phyloP scores from a whole-genome alignment of 2,329 filamentous ascomycete genomes.

The Pseudogymnoascus sp. region DNA sequence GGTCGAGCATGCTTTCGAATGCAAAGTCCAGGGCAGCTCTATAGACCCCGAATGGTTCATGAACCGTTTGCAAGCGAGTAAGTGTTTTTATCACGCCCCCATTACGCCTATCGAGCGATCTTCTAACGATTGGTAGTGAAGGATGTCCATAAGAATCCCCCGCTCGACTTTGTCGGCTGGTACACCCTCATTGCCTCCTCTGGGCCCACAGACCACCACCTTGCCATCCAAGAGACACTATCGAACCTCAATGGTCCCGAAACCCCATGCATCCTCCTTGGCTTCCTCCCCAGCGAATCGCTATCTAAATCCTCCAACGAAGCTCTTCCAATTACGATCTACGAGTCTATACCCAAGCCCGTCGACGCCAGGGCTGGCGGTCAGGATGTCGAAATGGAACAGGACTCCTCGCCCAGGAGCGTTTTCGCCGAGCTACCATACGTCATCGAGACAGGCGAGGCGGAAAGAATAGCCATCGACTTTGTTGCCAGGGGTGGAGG shows the following conservation, averaged over 20 bases:
- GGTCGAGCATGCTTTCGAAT: constrained; percentile 88
- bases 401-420: constrained; percentile 44
- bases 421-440: constrained; percentile 80
- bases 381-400: constrained; percentile 66
- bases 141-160: constrained; percentile 75
- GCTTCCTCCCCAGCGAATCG: constrained; percentile 66
- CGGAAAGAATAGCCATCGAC: constrained; percentile 96
- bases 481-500: constrained; percentile 80
- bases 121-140: constrained; percentile 51
- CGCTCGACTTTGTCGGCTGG: constrained; percentile 85
- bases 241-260: neutral
- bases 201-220: constrained; percentile 58
- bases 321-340: constrained; percentile 82
- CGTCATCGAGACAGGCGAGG: constrained; percentile 85
- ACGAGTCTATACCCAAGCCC: constrained; percentile 75
- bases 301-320: constrained; percentile 53
- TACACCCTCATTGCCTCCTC: constrained; percentile 68
- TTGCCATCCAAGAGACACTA: constrained; percentile 49
- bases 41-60: constrained; percentile 62
- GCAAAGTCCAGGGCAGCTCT: constrained; percentile 40
- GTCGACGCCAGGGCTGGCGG: constrained; percentile 47
- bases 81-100: constrained; percentile 27
- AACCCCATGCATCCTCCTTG: constrained; percentile 52
- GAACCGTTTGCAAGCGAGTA: constrained; percentile 76
- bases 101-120: neutral